phyloP scores from a whole-genome alignment of 352 stramenopile genomes.

The Phytophthora hibernalis region DNA sequence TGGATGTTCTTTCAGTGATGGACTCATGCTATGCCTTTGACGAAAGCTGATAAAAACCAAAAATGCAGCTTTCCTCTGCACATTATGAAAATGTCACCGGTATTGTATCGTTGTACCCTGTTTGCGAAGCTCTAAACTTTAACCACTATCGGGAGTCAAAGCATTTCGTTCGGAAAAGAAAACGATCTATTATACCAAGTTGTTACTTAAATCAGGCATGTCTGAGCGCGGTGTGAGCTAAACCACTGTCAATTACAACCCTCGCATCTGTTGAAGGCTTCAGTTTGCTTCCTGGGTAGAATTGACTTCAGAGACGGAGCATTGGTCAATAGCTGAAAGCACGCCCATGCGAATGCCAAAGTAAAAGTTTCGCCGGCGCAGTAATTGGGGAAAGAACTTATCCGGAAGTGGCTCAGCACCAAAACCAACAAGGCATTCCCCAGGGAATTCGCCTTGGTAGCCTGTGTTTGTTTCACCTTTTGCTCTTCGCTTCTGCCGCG shows the following conservation, averaged over 20 bases:
- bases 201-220: too few species aligned
- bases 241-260: too few species aligned
- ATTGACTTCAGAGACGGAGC: not conserved
- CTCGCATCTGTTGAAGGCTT: too few species aligned
- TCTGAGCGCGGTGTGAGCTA: too few species aligned
- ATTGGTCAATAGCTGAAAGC: constrained; percentile 28
- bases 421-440: constrained; percentile 45
- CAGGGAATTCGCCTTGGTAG: constrained; percentile 14
- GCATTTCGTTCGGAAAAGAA: not conserved
- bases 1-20: constrained; percentile 23
- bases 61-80: too few species aligned
- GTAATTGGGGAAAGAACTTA: constrained; percentile 33
- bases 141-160: too few species aligned
- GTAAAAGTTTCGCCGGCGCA: constrained; percentile 42
- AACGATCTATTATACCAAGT: too few species aligned
- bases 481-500: constrained; percentile 14
- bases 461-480: constrained; percentile 11
- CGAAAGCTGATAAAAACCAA: not conserved
- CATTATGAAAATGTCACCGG: too few species aligned
- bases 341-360: constrained; percentile 36
- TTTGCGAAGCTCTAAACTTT: too few species aligned
- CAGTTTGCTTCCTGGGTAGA: not conserved
- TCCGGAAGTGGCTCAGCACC: constrained; percentile 28
- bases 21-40: constrained; percentile 15
- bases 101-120: too few species aligned